Base-by-base conservation (phyloP, 768 basidiomycete species). In the Gautieria morchelliformis region DNA sequence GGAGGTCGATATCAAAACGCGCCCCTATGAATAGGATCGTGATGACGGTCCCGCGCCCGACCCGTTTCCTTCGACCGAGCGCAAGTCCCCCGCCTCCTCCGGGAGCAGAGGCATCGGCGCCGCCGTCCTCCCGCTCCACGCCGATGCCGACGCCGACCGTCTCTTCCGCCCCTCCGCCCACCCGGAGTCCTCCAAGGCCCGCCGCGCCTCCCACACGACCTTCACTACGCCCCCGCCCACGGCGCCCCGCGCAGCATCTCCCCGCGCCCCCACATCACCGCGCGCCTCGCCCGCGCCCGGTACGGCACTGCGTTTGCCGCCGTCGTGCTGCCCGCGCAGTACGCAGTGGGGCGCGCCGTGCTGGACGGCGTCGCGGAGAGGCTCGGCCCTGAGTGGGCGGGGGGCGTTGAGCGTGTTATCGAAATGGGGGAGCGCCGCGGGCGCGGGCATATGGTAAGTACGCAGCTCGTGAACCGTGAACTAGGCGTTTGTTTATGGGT, bases 231-330 rank as follows among this genome's bases (percentile, higher is more conserved):
- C 15, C 59, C 63, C 15, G 30, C 22, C 24, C 46, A 37, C 39
- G 41, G 37, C 45, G 56, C 58, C 5, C 27, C 27, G 2, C 24
- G 56, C 58, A 45, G 35, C 30, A 40, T 45, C 54, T 46, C 32
- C 19, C 47, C 35, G 32, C 52, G 45, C 35, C 37, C 57, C 14
- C 56, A 57, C 45, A 57, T 57, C 56, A 57, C 49, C 24, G 56
- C 56, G 1, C 56, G 56, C 14, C 40, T 45, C 35, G 48, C 10
- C 44, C 35, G 52, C 6, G 75, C 79, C 56, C 77, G 86, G 24
- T 88, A 93, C 61, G 89, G 85, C 22, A 83, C 87, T 22, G 92
- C 92, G 5, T 94, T 93, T 67, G 85, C 87, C 14, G 83, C 88
- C 12, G 77, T 93, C 50, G 87, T 84, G n/a, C 78, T 94, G 61